phyloP scores from a whole-genome alignment of 1,284 basidiomycete species.

The Naganishia cerealis region DNA sequence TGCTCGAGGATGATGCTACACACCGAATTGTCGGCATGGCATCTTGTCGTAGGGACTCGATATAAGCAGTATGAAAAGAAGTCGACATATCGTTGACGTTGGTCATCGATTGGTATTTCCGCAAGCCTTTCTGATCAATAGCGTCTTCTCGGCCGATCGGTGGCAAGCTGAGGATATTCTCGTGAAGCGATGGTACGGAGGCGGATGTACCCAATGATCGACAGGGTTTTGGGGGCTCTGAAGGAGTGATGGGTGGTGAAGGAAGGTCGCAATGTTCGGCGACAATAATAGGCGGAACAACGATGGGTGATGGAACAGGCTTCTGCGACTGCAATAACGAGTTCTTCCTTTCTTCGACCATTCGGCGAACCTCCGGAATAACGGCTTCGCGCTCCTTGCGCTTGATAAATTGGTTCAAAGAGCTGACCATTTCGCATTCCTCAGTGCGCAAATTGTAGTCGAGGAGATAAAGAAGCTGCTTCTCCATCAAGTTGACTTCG shows the following conservation, averaged over 20 bases:
- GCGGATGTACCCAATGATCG: conserved; percentile 20
- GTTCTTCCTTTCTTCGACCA: conserved; percentile 24
- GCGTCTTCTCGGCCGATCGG: not conserved
- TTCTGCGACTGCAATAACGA: conserved; percentile 9
- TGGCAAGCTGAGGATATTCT: not conserved
- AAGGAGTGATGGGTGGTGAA: conserved; percentile 10
- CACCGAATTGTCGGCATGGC: not conserved
- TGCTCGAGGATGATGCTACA: not conserved
- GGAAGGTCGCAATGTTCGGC: not conserved
- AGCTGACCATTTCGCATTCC: conserved; percentile 68
- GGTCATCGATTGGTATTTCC: conserved; percentile 26
- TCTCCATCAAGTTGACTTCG: conserved; percentile 91
- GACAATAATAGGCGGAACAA: conserved; percentile 2
- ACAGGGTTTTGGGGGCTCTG: not conserved
- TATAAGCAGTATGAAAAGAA: conserved; percentile 12
- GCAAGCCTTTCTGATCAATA: conserved; percentile 4
- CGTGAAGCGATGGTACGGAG: conserved; percentile 9
- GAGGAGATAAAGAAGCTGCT: conserved; percentile 83
- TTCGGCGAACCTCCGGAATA: conserved; percentile 13
- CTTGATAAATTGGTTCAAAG: conserved; percentile 66
- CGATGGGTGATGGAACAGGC: conserved; percentile 9
- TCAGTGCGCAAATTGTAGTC: conserved; percentile 61
- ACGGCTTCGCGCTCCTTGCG: conserved; percentile 15
- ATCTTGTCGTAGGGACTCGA: conserved; percentile 16
- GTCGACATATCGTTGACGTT: conserved; percentile 8